Conservation (phyloP, 2,329 filamentous ascomycete species). For the Clarireedia monteithiana region DNA sequence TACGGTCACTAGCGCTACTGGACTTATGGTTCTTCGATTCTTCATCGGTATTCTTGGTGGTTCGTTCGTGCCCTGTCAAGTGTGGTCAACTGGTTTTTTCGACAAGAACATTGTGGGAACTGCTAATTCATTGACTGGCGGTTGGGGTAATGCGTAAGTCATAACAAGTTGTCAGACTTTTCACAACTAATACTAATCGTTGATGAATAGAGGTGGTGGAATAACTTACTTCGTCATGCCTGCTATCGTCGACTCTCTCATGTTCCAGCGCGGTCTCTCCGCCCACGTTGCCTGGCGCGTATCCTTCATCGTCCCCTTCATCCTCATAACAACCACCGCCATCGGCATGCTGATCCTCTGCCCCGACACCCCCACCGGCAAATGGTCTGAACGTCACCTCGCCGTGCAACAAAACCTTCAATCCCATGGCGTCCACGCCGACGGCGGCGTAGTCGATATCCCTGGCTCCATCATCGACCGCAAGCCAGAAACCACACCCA, state of each 20-base stretch:
- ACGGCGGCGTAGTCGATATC: conserved; percentile 15
- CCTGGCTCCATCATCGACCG: conserved; percentile 26
- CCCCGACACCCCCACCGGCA: conserved; percentile 74
- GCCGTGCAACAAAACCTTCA: conserved; percentile 33
- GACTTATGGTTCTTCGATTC: conserved; percentile 68
- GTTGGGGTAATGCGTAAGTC: conserved; percentile 64
- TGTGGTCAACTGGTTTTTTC: conserved; percentile 89
- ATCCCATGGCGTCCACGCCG: conserved; percentile 40
- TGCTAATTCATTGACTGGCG: conserved; percentile 77
- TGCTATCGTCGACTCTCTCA: conserved; percentile 73
- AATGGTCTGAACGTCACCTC: conserved; percentile 62
- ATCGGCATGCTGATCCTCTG: conserved; percentile 65
- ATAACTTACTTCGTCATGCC: conserved; percentile 95
- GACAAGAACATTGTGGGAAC: conserved; percentile 89
- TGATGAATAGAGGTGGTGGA: conserved; percentile 54
- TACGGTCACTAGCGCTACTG: conserved; percentile 57
- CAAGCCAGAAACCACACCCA: background rate
- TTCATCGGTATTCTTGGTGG: conserved; percentile 75
- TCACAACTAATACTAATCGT: background rate
- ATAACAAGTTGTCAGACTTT: background rate
- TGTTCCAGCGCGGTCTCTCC: conserved; percentile 48
- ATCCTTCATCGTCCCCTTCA: conserved; percentile 75
- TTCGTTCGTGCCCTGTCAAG: conserved; percentile 78
- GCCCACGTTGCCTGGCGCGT: conserved; percentile 73
- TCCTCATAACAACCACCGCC: conserved; percentile 61